These are phyloP conservation scores for Cystobasidiaceae sp. DNA, from an alignment of 1,284 basidiomycete species.

Conservation along the genomic window DNA sequence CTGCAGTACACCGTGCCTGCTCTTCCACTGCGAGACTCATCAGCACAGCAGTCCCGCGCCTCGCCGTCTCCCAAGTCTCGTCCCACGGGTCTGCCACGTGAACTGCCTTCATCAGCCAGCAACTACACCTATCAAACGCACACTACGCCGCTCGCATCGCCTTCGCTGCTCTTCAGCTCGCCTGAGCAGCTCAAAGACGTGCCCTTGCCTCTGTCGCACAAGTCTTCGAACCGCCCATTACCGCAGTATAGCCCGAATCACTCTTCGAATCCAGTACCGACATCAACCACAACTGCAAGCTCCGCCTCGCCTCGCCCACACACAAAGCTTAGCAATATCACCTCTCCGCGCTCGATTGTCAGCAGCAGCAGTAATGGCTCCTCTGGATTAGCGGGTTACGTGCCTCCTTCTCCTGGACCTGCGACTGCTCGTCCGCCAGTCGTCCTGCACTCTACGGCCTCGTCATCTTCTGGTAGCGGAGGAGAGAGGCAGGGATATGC, in stretches of 20 bases:
- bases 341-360: background rate
- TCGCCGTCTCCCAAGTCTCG: no score
- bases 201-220: background rate
- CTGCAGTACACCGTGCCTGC: no score
- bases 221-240: background rate
- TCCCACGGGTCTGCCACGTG: background rate
- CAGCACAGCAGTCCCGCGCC: no score
- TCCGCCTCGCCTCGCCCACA: conserved; percentile 6
- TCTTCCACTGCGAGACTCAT: no score
- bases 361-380: background rate
- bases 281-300: background rate
- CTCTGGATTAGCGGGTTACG: background rate
- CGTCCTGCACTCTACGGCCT: no score
- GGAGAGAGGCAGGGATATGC: no score
- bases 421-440: no score
- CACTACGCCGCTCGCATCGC: background rate
- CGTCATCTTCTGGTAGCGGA: no score
- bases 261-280: background rate
- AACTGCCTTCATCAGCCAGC: background rate
- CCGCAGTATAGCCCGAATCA: background rate
- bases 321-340: background rate
- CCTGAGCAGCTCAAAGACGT: no score
- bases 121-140: no score
- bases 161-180: conserved; percentile 7
- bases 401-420: no score